Evolutionary conservation across 2,329 filamentous ascomycete species (phyloP), one percentile per base, ranked within the genome.

Genomic region (Myriosclerotinia scirpicola): DNA sequence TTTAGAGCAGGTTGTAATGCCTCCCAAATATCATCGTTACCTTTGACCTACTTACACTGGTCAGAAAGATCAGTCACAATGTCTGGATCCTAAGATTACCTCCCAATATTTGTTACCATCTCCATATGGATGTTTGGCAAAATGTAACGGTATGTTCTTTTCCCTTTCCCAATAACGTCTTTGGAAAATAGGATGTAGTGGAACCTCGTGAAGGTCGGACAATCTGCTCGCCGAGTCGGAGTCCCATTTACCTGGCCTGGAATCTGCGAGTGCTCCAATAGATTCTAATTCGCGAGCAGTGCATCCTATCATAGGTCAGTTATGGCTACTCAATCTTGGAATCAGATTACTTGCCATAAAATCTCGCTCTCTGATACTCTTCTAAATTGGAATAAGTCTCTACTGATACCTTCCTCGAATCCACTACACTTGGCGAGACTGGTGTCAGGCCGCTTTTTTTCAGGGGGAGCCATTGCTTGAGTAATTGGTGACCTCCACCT

Each of bases 91-190:
- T n/a, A 7, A 17, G 5, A 20, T 59, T 22, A 59, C 42, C 55
- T 59, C 40, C 55, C 55, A 59, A 22, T 34, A 20, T 22, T 48
- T 59, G 17, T 59, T n/a, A 12, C 55, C 42, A 36, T 59, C 40
- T 59, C 42, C 40, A 46, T 46, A 59, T 46, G 17, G 26, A 59
- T 46, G 42, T 30, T 46, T 59, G 11, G 40, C 40, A 46, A 34
- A 59, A 59, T 46, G 26, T 15, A 59, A n/a, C 20, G 55, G 55
- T 12, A 46, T 46, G 3, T 46, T 26, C n/a, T n/a, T 26, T 46
- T 59, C 55, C 15, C 26, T 46, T 46, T 46, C 55, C 55, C 55
- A 46, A 17, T 59, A 12, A 2, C 22, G 3, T 11, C 30, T 48
- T 14, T 59, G 30, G 15, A 59, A 14, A 14, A 59, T 59, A 36